These are phyloP conservation scores for Ballota nigra DNA, from an alignment of 257 asterid genomes.

Conservation along the genomic window DNA sequence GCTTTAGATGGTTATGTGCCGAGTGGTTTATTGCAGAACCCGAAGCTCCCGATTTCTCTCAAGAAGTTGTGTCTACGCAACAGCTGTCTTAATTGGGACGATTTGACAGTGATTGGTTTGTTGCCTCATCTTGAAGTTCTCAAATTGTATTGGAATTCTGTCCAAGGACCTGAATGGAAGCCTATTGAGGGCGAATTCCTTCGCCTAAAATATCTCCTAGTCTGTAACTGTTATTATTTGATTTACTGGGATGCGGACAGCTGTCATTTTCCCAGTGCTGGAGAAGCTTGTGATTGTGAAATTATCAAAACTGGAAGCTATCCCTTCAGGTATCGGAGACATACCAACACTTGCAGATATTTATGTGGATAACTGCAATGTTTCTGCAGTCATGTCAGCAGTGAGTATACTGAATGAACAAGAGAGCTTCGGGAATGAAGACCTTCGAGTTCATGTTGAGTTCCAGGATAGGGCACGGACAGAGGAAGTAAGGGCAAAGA, in stretches of 20 bases:
- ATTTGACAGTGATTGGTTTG: background rate
- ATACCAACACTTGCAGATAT: constrained; percentile 1
- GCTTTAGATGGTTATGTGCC: background rate
- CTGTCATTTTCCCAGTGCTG: constrained; percentile 11
- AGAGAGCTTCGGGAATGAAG: background rate
- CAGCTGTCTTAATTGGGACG: background rate
- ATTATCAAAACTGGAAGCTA: background rate
- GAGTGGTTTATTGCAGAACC: background rate
- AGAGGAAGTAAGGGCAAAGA: background rate
- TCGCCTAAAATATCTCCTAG: background rate
- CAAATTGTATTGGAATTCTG: background rate
- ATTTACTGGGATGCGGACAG: constrained; percentile 2
- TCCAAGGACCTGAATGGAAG: background rate
- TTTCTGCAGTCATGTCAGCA: background rate
- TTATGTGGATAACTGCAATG: background rate
- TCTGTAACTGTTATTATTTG: background rate
- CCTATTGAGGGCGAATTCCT: background rate
- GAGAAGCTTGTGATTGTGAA: background rate
- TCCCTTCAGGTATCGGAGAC: background rate
- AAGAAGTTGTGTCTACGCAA: background rate
- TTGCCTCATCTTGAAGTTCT: constrained; percentile 19
- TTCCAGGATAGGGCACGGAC: background rate
- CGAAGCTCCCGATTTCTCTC: background rate
- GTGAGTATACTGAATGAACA: background rate
- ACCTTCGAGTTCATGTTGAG: background rate